Conservation (phyloP, 768 basidiomycete species). For the Hericium alpestre region DNA sequence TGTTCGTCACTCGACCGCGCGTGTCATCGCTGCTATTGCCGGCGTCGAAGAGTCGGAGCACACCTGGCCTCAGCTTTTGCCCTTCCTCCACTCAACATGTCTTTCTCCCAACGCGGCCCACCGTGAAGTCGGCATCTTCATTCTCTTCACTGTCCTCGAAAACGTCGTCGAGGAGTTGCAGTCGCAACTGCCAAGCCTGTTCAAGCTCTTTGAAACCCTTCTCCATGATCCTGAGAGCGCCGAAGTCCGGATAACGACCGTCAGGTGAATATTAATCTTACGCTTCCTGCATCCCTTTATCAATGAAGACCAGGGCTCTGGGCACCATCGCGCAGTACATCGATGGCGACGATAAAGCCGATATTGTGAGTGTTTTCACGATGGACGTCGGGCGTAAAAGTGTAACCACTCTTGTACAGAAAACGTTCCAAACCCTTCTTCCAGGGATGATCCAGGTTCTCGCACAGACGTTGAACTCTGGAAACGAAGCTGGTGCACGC, state of each 20-base stretch:
- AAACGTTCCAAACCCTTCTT: conserved; percentile 78
- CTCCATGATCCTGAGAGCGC: conserved; percentile 76
- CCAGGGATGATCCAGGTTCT: conserved; percentile 86
- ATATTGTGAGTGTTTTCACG: conserved; percentile 50
- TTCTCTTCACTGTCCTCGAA: conserved; percentile 86
- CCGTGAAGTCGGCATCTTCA: conserved; percentile 87
- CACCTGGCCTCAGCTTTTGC: conserved; percentile 80
- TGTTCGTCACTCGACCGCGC: conserved; percentile 86
- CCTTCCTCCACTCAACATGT: conserved; percentile 75
- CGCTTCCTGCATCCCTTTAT: neutral
- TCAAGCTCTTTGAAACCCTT: conserved; percentile 67
- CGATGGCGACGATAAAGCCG: conserved; percentile 74
- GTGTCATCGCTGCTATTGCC: conserved; percentile 89
- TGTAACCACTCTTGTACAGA: conserved; percentile 31
- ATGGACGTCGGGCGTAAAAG: no score
- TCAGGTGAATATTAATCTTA: conserved; percentile 38
- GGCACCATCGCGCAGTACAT: conserved; percentile 92
- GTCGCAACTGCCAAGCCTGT: conserved; percentile 60
- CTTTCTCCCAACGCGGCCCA: conserved; percentile 56
- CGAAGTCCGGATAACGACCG: conserved; percentile 84
- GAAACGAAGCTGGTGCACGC: conserved; percentile 73
- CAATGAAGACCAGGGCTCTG: conserved; percentile 43
- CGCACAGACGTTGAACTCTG: conserved; percentile 67
- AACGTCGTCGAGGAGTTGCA: conserved; percentile 86
- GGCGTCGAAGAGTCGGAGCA: conserved; percentile 71